A percentile compares a stretch with the other conserved stretches of the same genome.
These are phyloP conservation scores for Fusarium nelsonii DNA, from an alignment of 2,329 filamentous ascomycete species.

Conservation along the genomic window DNA sequence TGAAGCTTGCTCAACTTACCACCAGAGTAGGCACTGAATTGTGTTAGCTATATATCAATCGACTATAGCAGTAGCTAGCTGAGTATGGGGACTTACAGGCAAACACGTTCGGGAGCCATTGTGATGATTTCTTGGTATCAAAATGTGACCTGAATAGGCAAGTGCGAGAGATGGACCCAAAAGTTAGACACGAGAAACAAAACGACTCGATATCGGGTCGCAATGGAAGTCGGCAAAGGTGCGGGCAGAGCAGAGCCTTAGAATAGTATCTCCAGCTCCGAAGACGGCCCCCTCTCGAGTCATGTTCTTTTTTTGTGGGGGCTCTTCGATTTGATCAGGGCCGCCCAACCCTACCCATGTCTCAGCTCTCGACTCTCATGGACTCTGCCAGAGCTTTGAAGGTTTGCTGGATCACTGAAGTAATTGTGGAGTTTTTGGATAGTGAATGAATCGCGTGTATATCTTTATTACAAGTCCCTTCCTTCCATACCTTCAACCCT, in stretches of 20 bases:
- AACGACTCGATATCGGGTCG: constrained; percentile 3
- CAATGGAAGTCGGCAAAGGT: constrained; percentile 5
- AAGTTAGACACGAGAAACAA: constrained; percentile 7
- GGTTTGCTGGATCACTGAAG: background rate
- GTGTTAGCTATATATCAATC: constrained; percentile 26
- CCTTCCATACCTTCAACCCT: background rate
- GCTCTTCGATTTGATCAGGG: constrained; percentile 1
- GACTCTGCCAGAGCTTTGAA: background rate
- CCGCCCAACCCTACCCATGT: constrained; percentile 13
- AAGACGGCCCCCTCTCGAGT: constrained; percentile 4
- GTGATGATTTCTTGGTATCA: constrained; percentile 6
- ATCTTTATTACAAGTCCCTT: background rate
- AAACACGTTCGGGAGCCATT: constrained; percentile 42
- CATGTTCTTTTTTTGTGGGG: background rate
- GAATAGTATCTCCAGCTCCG: constrained; percentile 17
- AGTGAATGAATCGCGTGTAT: background rate
- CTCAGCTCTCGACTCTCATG: background rate
- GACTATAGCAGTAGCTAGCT: background rate
- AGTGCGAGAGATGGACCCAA: constrained; percentile 13
- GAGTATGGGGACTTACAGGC: constrained; percentile 36
- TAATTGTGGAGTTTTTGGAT: background rate
- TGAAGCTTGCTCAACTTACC: constrained; percentile 28
- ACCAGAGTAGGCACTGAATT: constrained; percentile 43
- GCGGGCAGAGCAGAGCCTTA: constrained; percentile 3
- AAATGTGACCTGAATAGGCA: constrained; percentile 11